Conservation (phyloP, 2,329 filamentous ascomycete genomes). For the Alternaria panax region DNA sequence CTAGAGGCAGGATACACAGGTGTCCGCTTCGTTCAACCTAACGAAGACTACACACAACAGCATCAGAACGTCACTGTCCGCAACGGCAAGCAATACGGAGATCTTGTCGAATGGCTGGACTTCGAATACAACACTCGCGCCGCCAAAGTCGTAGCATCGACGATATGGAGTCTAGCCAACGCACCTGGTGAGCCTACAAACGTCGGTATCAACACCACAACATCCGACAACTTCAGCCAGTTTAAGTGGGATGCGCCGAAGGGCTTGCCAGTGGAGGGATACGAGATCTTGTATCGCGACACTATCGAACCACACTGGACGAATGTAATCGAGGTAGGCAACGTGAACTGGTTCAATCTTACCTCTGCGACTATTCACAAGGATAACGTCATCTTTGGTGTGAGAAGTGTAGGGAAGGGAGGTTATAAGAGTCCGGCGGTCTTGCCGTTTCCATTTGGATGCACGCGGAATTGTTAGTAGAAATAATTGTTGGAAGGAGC, state of each 20-base stretch:
- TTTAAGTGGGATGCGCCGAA: slow-evolving; percentile 56
- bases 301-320: slow-evolving; percentile 60
- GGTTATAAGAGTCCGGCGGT: slow-evolving; percentile 58
- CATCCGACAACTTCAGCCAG: slow-evolving; percentile 56
- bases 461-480: slow-evolving; percentile 23
- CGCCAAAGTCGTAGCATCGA: slow-evolving; percentile 60
- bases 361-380: slow-evolving; percentile 59
- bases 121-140: slow-evolving; percentile 62
- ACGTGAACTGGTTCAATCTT: slow-evolving; percentile 46
- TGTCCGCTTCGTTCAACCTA: slow-evolving; percentile 62
- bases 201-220: slow-evolving; percentile 55
- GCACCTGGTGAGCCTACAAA: slow-evolving; percentile 58
- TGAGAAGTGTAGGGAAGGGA: slow-evolving; percentile 57
- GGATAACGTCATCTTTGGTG: slow-evolving; percentile 63
- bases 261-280: slow-evolving; percentile 52
- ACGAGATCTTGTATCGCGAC: slow-evolving; percentile 63
- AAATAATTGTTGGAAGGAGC: too few relatives aligned
- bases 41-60: slow-evolving; percentile 63
- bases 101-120: slow-evolving; percentile 62
- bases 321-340: slow-evolving; percentile 55
- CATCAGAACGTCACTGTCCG: slow-evolving; percentile 60
- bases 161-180: slow-evolving; percentile 61
- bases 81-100: slow-evolving; percentile 60
- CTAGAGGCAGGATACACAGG: slow-evolving; percentile 61
- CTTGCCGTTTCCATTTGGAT: slow-evolving; percentile 47